phyloP scores from a whole-genome alignment of 805 yeast species.

The Deakozyma indianensis region DNA sequence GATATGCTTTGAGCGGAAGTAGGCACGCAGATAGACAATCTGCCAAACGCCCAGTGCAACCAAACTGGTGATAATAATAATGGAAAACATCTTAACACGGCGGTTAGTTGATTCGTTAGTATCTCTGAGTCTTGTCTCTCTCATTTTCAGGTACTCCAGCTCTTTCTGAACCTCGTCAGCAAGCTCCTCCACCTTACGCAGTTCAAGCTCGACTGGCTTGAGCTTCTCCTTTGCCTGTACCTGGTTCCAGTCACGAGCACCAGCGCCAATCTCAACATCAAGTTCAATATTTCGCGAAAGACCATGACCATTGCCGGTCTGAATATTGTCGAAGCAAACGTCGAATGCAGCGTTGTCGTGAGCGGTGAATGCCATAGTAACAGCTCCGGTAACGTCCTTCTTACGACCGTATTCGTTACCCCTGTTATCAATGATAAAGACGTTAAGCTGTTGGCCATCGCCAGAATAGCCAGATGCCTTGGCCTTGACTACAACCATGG shows the following conservation, averaged over 20 bases:
- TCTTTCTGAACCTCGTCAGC: conserved; percentile 70
- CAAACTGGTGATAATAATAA: conserved; percentile 52
- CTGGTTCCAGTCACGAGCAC: conserved; percentile 96
- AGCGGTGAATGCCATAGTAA: conserved; percentile 72
- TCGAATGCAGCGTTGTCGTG: conserved; percentile 76
- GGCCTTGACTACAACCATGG: conserved; percentile 74
- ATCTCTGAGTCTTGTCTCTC: conserved; percentile 90
- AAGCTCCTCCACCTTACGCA: conserved; percentile 75
- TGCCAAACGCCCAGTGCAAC: conserved; percentile 84
- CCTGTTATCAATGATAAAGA: conserved; percentile 49
- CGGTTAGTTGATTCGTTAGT: conserved; percentile 93
- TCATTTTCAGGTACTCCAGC: conserved; percentile 64
- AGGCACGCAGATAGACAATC: conserved; percentile 78
- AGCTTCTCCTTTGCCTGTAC: conserved; percentile 85
- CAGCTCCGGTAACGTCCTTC: conserved; percentile 58
- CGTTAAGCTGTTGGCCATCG: conserved; percentile 73
- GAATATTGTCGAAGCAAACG: conserved; percentile 70
- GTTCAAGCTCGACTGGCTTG: conserved; percentile 82
- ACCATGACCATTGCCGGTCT: conserved; percentile 24
- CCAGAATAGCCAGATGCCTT: conserved; percentile 60
- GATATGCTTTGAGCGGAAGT: conserved; percentile 44
- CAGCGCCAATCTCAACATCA: conserved; percentile 89
- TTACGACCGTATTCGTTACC: conserved; percentile 79
- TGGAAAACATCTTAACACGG: conserved; percentile 79
- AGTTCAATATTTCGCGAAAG: conserved; percentile 63